Conservation (phyloP, 345 rosid genomes). For the Brassica juncea region DNA sequence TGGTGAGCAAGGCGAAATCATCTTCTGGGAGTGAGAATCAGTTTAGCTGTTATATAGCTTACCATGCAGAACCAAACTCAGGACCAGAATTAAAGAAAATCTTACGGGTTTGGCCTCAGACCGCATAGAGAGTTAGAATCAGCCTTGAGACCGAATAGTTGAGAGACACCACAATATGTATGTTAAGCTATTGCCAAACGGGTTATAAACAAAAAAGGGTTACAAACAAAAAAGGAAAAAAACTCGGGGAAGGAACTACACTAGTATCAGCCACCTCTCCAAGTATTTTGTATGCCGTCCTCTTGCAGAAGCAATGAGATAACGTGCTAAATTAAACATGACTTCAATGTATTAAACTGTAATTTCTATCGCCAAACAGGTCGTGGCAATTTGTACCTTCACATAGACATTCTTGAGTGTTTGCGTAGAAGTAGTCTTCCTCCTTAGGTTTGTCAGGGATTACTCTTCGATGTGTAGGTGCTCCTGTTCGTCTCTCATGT, state of each 20-base stretch:
- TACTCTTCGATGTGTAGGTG: slow-evolving; percentile 59
- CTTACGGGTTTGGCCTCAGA: slow-evolving; percentile 24
- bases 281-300: slow-evolving; percentile 26
- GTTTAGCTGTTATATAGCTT: neutral
- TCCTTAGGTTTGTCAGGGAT: slow-evolving; percentile 86
- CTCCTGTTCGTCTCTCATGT: slow-evolving; percentile 72
- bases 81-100: neutral
- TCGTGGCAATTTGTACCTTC: slow-evolving; percentile 62
- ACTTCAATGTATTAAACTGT: slow-evolving; percentile 23
- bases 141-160: neutral
- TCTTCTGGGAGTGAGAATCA: slow-evolving; percentile 76
- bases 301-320: slow-evolving; percentile 28
- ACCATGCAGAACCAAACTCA: slow-evolving; percentile 31
- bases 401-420: slow-evolving; percentile 91
- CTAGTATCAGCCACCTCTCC: slow-evolving; percentile 19
- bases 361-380: slow-evolving; percentile 45
- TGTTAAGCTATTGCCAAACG: slow-evolving; percentile 31
- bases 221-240: slow-evolving; percentile 30
- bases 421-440: slow-evolving; percentile 96
- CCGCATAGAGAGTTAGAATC: slow-evolving; percentile 21
- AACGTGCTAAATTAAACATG: slow-evolving; percentile 22
- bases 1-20: slow-evolving; percentile 96
- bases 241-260: neutral
- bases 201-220: slow-evolving; percentile 27
- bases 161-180: slow-evolving; percentile 18